A percentile compares a stretch with the other conserved stretches of the same genome.
These are phyloP conservation scores for Rutstroemia sp. DNA, from an alignment of 2,329 filamentous ascomycete species.

Conservation along the genomic window DNA sequence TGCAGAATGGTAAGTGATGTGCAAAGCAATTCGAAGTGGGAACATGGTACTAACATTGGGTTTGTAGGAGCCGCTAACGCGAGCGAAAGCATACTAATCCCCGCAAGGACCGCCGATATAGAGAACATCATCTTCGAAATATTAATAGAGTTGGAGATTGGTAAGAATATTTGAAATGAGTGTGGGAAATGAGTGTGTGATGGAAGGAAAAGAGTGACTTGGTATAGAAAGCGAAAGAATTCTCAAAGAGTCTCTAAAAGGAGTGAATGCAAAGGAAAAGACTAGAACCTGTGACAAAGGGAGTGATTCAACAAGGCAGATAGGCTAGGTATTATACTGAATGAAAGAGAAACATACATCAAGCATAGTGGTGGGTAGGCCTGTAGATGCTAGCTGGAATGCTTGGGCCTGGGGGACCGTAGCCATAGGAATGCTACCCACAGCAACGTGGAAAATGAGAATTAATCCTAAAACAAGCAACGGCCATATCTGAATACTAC, in stretches of 20 bases:
- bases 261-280: background rate
- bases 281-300: background rate
- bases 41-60: background rate
- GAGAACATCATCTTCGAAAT: constrained; percentile 4
- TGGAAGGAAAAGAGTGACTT: background rate
- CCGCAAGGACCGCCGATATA: background rate
- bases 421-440: too few species aligned
- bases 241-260: background rate
- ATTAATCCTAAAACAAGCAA: too few species aligned
- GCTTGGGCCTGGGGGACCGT: too few species aligned
- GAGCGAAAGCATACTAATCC: constrained; percentile 7
- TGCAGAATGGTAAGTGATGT: background rate
- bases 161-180: background rate
- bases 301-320: too few species aligned
- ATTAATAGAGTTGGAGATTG: background rate
- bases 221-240: background rate
- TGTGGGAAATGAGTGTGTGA: background rate
- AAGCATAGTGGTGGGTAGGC: too few species aligned
- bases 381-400: too few species aligned
- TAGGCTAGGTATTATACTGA: too few species aligned
- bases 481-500: too few species aligned
- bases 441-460: too few species aligned
- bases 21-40: background rate
- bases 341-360: too few species aligned
- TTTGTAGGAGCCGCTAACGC: constrained; percentile 1